Evolutionary conservation across 176 grass and related monocot species (phyloP), one percentile per base, ranked within the genome.

Genomic region (Dendrocalamus sinicus): DNA sequence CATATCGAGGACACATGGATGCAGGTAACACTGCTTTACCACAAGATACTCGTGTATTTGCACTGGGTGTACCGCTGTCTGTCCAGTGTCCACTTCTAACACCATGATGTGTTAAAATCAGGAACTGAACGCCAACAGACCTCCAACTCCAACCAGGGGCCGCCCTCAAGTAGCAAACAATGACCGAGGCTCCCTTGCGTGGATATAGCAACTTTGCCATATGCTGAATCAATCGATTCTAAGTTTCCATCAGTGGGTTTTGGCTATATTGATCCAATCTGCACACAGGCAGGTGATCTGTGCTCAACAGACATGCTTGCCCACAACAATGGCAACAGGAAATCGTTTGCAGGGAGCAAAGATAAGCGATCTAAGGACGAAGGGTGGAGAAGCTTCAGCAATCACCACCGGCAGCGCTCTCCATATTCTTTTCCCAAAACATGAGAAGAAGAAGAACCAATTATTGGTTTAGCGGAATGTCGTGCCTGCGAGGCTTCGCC

Each of bases 1-100:
- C 90, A 93, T 80, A 91, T 91, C 2, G 94, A 99, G 83, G 97
- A 99, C 79, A 96, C 94, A 67, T 99, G 97, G 97, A 99, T 99
- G 94, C 92, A 99, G 97, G 97, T 99, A 74, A 83, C 23, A 22
- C 35, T 46, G 11, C 64, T 85, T 77, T 79, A 60, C 48, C 13
- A 16, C 14, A 17, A 51, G 47, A 73, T 78, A 78, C 40, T 51
- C n/a, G 22, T 64, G 52, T 70, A 60, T 81, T 68, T 22, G 10
- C 4, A 59, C 14, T 55, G 48, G 69, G 24, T 26, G 4, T 32
- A 54, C 9, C 17, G 7, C 17, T 88, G 48, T 64, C 43, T 71
- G 12, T 40, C 39, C 19, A 14, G 19, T 76, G 12, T 37, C 51
- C 26, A 12, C 20, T 12, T 88, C 54, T 91, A 76, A 91, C 54